Conservation (phyloP, 176 grass and related monocot species). For the Rhynchospora breviuscula region DNA sequence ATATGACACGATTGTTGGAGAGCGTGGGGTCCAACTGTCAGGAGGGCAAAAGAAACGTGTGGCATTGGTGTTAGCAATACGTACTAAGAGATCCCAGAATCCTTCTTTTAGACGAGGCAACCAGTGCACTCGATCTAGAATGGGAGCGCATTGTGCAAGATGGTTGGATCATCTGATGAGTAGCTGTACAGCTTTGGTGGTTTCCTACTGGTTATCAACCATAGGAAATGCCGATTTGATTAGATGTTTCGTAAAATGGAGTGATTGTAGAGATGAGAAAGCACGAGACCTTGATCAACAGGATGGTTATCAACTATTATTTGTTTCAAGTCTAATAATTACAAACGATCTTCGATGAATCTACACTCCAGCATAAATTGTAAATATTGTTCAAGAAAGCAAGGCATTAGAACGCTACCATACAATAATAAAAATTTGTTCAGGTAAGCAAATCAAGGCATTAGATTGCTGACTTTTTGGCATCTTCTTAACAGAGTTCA, state of each 20-base stretch:
- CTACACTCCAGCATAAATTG: no score
- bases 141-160: constrained; percentile 53
- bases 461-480: no score
- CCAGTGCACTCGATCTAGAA: constrained; percentile 60
- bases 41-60: constrained; percentile 72
- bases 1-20: constrained; percentile 53
- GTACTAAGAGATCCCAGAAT: constrained; percentile 58
- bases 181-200: constrained; percentile 38
- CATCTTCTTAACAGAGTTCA: no score
- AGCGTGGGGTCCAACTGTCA: constrained; percentile 62
- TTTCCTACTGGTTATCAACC: constrained; percentile 52
- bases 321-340: neutral
- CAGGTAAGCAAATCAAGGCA: no score
- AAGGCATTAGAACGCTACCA: no score
- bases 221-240: constrained; percentile 52
- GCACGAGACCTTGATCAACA: constrained; percentile 39
- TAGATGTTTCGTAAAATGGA: constrained; percentile 51
- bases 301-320: constrained; percentile 32
- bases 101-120: constrained; percentile 59
- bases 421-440: no score
- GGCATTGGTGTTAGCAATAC: constrained; percentile 44
- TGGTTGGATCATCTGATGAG: constrained; percentile 44
- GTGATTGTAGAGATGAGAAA: constrained; percentile 51
- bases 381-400: no score
- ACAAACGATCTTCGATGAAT: neutral